Evolutionary conservation across 1,284 basidiomycete genomes (phyloP).

Genomic region (Austroboletus novae-zelandiae): DNA sequence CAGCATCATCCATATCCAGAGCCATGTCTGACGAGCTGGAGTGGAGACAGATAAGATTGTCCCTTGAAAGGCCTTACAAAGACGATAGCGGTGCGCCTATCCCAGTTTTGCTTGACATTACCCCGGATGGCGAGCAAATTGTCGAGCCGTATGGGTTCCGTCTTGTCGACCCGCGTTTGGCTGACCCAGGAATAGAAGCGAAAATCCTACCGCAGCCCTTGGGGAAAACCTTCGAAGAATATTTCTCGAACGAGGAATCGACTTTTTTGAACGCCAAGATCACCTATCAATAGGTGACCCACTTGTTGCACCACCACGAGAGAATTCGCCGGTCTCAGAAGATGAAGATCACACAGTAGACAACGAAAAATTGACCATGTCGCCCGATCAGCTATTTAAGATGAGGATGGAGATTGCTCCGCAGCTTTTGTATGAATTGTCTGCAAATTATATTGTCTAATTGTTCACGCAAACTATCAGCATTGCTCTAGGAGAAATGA

Average conservation of each 20-base stretch:
- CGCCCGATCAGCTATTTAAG: slow-evolving; percentile 66
- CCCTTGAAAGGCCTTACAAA: slow-evolving; percentile 75
- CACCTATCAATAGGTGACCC: slow-evolving; percentile 25
- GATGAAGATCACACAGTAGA: slow-evolving; percentile 33
- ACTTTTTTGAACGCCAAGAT: slow-evolving; percentile 67
- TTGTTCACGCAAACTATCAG: slow-evolving; percentile 38
- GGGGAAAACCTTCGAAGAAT: slow-evolving; percentile 66
- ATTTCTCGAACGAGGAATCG: slow-evolving; percentile 65
- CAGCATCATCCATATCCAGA: neutral
- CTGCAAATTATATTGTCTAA: neutral
- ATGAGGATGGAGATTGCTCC: slow-evolving; percentile 70
- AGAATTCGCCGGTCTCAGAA: slow-evolving; percentile 24
- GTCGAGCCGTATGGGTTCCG: slow-evolving; percentile 60
- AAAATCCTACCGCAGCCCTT: slow-evolving; percentile 51
- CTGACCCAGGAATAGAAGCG: slow-evolving; percentile 40
- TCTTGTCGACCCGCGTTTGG: slow-evolving; percentile 10
- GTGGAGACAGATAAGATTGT: slow-evolving; percentile 62
- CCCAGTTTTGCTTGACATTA: slow-evolving; percentile 65
- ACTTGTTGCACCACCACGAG: slow-evolving; percentile 23
- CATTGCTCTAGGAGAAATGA: slow-evolving; percentile 73
- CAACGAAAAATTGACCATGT: slow-evolving; percentile 49
- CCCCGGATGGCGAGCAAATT: slow-evolving; percentile 61
- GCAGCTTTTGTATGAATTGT: slow-evolving; percentile 59
- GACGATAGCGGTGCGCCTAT: slow-evolving; percentile 65
- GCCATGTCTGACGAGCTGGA: slow-evolving; percentile 37